Evolutionary conservation across 176 grass and related monocot species (phyloP).

Genomic region (Eremochloa ophiuroides): DNA sequence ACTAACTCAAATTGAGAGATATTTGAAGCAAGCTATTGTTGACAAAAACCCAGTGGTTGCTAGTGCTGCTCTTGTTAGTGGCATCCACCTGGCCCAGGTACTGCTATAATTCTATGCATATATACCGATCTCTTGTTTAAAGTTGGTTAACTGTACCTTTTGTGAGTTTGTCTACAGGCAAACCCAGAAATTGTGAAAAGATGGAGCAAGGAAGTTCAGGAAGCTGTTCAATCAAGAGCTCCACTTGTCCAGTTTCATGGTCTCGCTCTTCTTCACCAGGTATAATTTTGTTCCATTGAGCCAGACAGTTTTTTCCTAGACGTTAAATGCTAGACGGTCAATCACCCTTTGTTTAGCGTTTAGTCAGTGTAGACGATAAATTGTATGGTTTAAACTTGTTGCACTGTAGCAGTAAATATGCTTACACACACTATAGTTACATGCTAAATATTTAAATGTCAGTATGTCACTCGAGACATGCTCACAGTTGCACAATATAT

Average conservation of each 20-base stretch:
- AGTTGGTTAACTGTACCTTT: neutral
- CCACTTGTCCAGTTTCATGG: slow-evolving; percentile 96
- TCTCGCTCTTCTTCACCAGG: slow-evolving; percentile 93
- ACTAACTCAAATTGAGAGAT: slow-evolving; percentile 96
- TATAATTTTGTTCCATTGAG: slow-evolving; percentile 17
- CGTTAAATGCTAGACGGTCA: neutral
- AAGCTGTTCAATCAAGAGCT: slow-evolving; percentile 96
- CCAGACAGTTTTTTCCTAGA: neutral
- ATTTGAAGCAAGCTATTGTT: slow-evolving; percentile 97
- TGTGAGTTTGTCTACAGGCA: slow-evolving; percentile 40
- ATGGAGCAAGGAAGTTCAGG: slow-evolving; percentile 99
- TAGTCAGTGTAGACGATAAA: neutral
- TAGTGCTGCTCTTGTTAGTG: slow-evolving; percentile 97
- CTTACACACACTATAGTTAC: neutral
- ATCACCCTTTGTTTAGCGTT: neutral
- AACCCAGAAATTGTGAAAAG: slow-evolving; percentile 93
- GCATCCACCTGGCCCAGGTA: slow-evolving; percentile 90
- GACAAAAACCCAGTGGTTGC: slow-evolving; percentile 95
- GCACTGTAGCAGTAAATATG: neutral
- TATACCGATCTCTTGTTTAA: neutral
- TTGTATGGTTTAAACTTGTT: neutral
- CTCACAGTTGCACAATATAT: neutral
- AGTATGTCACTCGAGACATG: neutral
- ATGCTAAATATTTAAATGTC: neutral
- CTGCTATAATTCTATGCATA: slow-evolving; percentile 19